Base-by-base conservation (phyloP, 176 grass and related monocot species). In the Aegilops tauschii region DNA sequence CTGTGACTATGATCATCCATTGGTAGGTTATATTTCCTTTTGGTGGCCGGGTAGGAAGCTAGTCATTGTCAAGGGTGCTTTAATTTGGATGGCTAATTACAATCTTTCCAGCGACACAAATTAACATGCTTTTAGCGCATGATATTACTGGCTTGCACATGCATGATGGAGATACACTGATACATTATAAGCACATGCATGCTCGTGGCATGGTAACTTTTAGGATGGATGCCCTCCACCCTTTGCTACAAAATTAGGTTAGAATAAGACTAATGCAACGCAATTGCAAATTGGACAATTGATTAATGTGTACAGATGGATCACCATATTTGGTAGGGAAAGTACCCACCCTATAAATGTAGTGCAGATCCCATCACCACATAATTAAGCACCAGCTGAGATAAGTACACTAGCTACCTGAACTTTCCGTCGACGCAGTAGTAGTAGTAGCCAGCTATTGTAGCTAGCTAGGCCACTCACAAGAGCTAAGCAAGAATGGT, bases 211-310 rank as follows among this genome's bases (percentile, higher is more conserved):
- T 4, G 2, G 73, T 76, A 76, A 76, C 73, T 76, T 76, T 76
- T 20, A 31, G 73, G 44, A 31, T 52, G 27, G 44, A 76, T 52
- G 54, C 54, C 18, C 54, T 59, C 54, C 18, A 59, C 54, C 54
- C 54, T 59, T 1, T 1, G 54, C 2, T 59, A 21, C 54, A 21
- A 59, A 21, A 31, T 7, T 31, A 47, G 39, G 23, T 5, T 80
- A 73, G 8, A 68, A 42, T 84, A 88, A 88, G 81, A 89, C 75
- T 29, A 58, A 65, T 6, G 37, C 39, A 30, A 66, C 14, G 58
- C 34, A 5, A 39, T 31, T 52, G 73, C 27, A 76, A 23, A 39
- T 21, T 3, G 20, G 69, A 42, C n/a, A 13, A 42, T 72, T 72
- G 21, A 42, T 72, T 36, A 39, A 25, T 72, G 21, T 72, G 18